phyloP scores from a whole-genome alignment of 768 basidiomycete species.

The Boletus reticulatus region DNA sequence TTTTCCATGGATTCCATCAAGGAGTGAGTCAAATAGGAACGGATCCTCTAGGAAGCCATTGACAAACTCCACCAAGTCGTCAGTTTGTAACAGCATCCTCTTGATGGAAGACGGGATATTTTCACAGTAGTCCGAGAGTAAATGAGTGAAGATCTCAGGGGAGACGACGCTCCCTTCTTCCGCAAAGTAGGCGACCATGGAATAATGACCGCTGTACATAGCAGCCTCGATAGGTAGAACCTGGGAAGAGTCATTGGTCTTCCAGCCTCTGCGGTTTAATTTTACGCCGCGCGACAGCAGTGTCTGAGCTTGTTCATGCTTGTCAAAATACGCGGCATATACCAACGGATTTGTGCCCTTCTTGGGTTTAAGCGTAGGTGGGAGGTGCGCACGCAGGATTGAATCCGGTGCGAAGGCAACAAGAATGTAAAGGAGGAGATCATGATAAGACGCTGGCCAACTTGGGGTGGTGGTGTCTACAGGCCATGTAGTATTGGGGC shows the following conservation, averaged over 20 bases:
- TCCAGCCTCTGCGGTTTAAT: background rate
- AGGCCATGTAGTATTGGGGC: background rate
- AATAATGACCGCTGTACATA: background rate
- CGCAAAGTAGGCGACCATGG: background rate
- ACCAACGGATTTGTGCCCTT: conserved; percentile 3
- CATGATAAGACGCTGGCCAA: background rate
- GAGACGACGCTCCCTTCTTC: background rate
- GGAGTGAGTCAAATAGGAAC: background rate
- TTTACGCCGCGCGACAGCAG: background rate
- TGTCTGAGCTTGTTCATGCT: background rate
- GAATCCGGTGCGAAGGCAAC: background rate
- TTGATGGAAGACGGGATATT: background rate
- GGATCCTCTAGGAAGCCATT: background rate
- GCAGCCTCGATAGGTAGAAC: background rate
- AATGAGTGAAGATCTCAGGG: background rate
- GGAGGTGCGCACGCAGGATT: background rate
- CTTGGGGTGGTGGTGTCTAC: background rate
- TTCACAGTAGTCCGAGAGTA: background rate
- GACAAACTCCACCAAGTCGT: background rate
- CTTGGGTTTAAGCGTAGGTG: background rate
- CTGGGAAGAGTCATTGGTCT: background rate
- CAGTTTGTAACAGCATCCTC: background rate
- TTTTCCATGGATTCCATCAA: background rate
- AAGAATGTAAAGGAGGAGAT: conserved; percentile 1
- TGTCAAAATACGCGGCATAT: conserved; percentile 2